These are phyloP conservation scores for Linanthus parryae DNA, from an alignment of 148 eudicot genomes.

Conservation along the genomic window DNA sequence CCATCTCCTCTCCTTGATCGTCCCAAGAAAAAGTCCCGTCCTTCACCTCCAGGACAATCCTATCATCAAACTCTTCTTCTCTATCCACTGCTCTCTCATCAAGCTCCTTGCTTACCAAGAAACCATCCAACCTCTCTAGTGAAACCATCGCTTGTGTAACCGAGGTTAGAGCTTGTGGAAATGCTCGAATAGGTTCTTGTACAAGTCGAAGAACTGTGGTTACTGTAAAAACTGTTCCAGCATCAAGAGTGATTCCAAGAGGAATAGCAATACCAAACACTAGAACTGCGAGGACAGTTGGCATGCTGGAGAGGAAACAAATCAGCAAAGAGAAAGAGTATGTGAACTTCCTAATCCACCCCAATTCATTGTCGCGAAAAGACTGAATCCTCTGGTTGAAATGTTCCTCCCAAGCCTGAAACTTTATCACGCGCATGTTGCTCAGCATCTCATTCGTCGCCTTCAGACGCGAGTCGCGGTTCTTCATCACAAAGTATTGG, in stretches of 20 bases:
- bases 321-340: slow-evolving; percentile 10
- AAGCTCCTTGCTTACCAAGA: slow-evolving; percentile 13
- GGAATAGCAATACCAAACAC: slow-evolving; percentile 10
- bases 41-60: slow-evolving; percentile 14
- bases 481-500: slow-evolving; percentile 14
- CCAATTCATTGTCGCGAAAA: slow-evolving; percentile 13
- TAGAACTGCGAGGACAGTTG: slow-evolving; percentile 4
- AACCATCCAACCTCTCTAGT: slow-evolving; percentile 13
- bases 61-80: neutral
- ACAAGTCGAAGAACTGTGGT: slow-evolving; percentile 8
- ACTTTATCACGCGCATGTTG: slow-evolving; percentile 21
- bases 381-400: slow-evolving; percentile 9
- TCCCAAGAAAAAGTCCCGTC: slow-evolving; percentile 19
- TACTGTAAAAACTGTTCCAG: slow-evolving; percentile 18
- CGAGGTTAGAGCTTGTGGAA: slow-evolving; percentile 18
- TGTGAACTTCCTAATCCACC: slow-evolving; percentile 17
- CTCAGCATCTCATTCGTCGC: slow-evolving; percentile 20
- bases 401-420: slow-evolving; percentile 22
- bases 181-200: slow-evolving; percentile 11
- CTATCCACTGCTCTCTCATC: slow-evolving; percentile 15
- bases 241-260: slow-evolving; percentile 7
- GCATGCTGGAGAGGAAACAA: slow-evolving; percentile 12
- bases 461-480: slow-evolving; percentile 18
- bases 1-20: slow-evolving; percentile 12
- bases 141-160: slow-evolving; percentile 14